A percentile compares a stretch with the other conserved stretches of the same genome.
Conservation (phyloP, 2,329 filamentous ascomycete genomes). For the Parastagonospora avenae region DNA sequence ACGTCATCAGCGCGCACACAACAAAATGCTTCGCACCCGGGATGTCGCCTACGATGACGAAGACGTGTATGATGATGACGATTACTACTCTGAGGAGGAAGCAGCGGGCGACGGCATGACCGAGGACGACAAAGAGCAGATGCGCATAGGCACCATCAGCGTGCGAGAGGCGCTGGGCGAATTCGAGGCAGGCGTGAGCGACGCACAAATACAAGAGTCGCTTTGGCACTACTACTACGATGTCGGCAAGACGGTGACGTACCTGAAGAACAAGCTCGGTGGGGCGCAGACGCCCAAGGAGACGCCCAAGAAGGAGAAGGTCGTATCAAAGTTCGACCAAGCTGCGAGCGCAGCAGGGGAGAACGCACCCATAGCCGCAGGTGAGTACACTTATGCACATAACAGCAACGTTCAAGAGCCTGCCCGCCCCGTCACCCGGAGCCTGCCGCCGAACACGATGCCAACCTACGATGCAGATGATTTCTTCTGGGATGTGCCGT, state of each 20-base stretch:
- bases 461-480: constrained; percentile 47
- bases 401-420: constrained; percentile 18
- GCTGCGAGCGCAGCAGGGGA: constrained; percentile 47
- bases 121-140: constrained; percentile 51
- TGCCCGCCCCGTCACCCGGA: constrained; percentile 18
- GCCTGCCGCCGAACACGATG: constrained; percentile 42
- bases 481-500: constrained; percentile 85
- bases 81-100: constrained; percentile 47
- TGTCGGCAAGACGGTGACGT: constrained; percentile 80
- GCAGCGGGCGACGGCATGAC: constrained; percentile 27
- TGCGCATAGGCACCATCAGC: constrained; percentile 69
- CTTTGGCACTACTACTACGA: constrained; percentile 98
- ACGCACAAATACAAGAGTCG: constrained; percentile 81
- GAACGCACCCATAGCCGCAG: constrained; percentile 49
- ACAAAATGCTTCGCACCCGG: constrained; percentile 48
- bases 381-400: constrained; percentile 49
- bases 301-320: constrained; percentile 48
- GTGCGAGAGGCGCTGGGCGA: constrained; percentile 70
- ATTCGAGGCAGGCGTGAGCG: constrained; percentile 63
- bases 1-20: neutral
- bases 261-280: constrained; percentile 67
- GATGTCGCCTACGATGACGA: constrained; percentile 56
- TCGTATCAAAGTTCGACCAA: constrained; percentile 52
- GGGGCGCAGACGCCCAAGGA: constrained; percentile 28
- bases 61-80: constrained; percentile 59